A percentile compares a stretch with the other conserved stretches of the same genome.
Conservation (phyloP, 495 filamentous ascomycete genomes). For the Hyaloscypha finlandica region DNA sequence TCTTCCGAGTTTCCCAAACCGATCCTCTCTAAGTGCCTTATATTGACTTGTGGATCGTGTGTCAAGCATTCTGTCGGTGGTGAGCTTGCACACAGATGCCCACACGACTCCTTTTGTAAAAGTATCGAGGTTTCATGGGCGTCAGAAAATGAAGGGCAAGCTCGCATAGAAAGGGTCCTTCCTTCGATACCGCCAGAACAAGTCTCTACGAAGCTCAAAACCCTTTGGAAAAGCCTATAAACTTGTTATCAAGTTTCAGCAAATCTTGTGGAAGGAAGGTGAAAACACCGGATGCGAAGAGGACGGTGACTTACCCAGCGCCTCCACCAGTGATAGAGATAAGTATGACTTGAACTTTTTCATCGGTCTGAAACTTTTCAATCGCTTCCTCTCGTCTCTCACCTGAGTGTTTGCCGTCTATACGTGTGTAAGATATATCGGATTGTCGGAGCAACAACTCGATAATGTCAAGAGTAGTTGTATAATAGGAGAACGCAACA, state of each 20-base stretch:
- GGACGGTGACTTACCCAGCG: slow-evolving; percentile 36
- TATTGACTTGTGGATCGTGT: slow-evolving; percentile 15
- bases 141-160: not conserved
- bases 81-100: slow-evolving; percentile 4
- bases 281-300: not conserved
- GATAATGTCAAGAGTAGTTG: slow-evolving; percentile 45
- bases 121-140: slow-evolving; percentile 13
- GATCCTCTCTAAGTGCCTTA: slow-evolving; percentile 11
- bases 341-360: slow-evolving; percentile 37
- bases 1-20: slow-evolving; percentile 10
- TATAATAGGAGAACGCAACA: slow-evolving; percentile 50
- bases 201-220: slow-evolving; percentile 33
- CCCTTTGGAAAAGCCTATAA: slow-evolving; percentile 30
- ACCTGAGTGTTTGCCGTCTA: slow-evolving; percentile 45
- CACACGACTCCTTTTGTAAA: slow-evolving; percentile 1
- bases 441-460: slow-evolving; percentile 38
- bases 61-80: slow-evolving; percentile 1
- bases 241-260: slow-evolving; percentile 9
- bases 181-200: slow-evolving; percentile 8
- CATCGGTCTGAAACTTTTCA: slow-evolving; percentile 36
- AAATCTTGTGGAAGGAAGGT: not conserved
- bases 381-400: slow-evolving; percentile 38
- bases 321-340: slow-evolving; percentile 46
- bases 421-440: slow-evolving; percentile 36
- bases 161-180: not conserved